Base-by-base conservation (phyloP, 345 rosid species). In the Syzygium oleosum region DNA sequence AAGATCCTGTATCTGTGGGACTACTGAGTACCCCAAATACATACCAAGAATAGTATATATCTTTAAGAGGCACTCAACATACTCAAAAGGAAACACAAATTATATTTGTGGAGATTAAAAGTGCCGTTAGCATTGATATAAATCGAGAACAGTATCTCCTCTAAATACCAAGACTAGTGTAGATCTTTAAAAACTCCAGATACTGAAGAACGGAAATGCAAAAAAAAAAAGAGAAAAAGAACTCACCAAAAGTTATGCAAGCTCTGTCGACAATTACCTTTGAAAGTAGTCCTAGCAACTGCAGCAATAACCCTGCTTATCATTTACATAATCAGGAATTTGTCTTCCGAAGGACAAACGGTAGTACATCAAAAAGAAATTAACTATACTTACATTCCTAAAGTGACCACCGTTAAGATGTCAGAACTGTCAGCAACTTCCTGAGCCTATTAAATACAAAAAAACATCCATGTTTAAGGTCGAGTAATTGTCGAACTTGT, bases 161-260 rank as follows among this genome's bases (percentile, higher is more conserved):
- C 79, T 31, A 31, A 65, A 65, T 16, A 17, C 43, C 43, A 31
- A 31, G 43, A 65, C 43, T 16, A 15, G 15, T 29, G 58, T 52
- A 84, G 34, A 15, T 84, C 43, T 65, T 65, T 65, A 31, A 16
- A 12, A 65, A 65, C 43, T 27, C 12, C 23, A 65, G 43, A 31
- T 65, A 8, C 79, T 65, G 43, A 65, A 65, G 12, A 65, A 65
- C 2, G 12, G 23, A 16, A 65, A 65, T 31, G 38, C 22, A 16
- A 65, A 31, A 52, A 52, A 52, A 65, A 65, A 65, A 9, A 12
- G 21, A 65, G 12, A 31, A 65, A 31, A 31, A 65, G 79, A n/a
- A 58, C 88, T 86, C 95, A 96, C 99, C 98, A 95, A 92, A 96
- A 95, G 88, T 95, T 94, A 91, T 94, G 99, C 96, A 96, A 89